Base-by-base conservation (phyloP, 2,329 filamentous ascomycete species). In the Diaporthe humulicola region DNA sequence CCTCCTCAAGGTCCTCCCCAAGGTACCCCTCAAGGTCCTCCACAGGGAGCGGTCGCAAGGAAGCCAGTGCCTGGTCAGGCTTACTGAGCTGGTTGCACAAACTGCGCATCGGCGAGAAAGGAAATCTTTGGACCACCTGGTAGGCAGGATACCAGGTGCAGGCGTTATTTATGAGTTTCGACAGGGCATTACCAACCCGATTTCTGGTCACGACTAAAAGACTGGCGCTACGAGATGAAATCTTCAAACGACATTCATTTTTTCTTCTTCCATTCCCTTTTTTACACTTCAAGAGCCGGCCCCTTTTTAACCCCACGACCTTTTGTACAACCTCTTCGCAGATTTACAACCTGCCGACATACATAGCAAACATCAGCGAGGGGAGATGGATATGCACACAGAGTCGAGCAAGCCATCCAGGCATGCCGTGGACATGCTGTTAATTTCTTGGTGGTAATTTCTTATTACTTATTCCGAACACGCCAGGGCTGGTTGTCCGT, bases 51-150 rank as follows among this genome's bases (percentile, higher is more conserved):
- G 36, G 84, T 90, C 75, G 85, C 83, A 77, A 87, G 89, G 73
- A 91, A 91, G 81, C 88, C 90, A 36, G 87, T 91, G 54, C 88
- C 89, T 8, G 88, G 88, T 48, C 88, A 90, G 81, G 88, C 88
- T 5, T 87, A 87, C 73, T 89, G 79, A 77, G 66, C 36, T 7
- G 66, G 19, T 50, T 50, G 9, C 30, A n/a, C 33, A 25, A 69
- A 3, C 8, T 60, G 54, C 30, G 15, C 15, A 14, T 4, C 30
- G 14, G 70, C 33, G 22, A 42, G 45, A 17, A 52, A 33, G 48
- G 57, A 30, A 72, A 40, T n/a, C 45, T 48, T 19, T 45, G 45
- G 45, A 15, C 28, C 30, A 61, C 45, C 33, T 30, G 45, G 28
- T 38, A 30, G 50, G 36, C 54, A 58, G 14, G 8, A 69, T 15